Base-by-base conservation (phyloP, 441 rosid genomes). In the Populus hybrid region DNA sequence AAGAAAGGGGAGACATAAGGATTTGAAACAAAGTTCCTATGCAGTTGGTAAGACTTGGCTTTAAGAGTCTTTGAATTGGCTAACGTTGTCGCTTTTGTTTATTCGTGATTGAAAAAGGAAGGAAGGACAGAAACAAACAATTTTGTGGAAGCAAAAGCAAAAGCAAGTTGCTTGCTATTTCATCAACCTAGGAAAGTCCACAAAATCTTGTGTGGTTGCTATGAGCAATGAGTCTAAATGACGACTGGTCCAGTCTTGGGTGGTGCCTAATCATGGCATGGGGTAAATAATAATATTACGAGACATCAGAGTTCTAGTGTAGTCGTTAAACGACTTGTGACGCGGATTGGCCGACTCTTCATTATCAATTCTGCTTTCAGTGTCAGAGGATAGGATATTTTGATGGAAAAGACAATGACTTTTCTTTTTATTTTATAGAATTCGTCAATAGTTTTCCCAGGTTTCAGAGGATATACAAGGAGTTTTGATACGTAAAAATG, bases 21-120 rank as follows among this genome's bases (percentile, higher is more conserved):
- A 40, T 11, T 64, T 38, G 72, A 50, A 68, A 29, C 29, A 61
- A 40, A 64, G 59, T 23, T 77, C 56, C 56, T 7, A 21, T 8
- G 56, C n/a, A 26, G 64, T 74, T 79, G 81, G 77, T 74, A 64
- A 14, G 7, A 6, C 7, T 64, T 75, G 6, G 9, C 21, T 26
- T 70, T 9, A n/a, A n/a, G 38, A 69, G 68, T 31, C 21, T 3
- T 20, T 33, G 40, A 45, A 9, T 14, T 28, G 10, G 35, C 61
- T 1, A 45, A 45, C 3, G 56, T 14, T 45, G 16, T 42, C 3
- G 53, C 53, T 45, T 3, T 42, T 11, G 53, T 12, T 42, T 42
- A 42, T 1, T 12, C 1, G 18, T 70, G 29, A 40, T 40, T 7
- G 24, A 45, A 33, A 33, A 26, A 38, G 21, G 18, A 31, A 1